These are phyloP conservation scores for Lithocarpus polystachyus DNA, from an alignment of 306 rosid genomes.

Conservation along the genomic window DNA sequence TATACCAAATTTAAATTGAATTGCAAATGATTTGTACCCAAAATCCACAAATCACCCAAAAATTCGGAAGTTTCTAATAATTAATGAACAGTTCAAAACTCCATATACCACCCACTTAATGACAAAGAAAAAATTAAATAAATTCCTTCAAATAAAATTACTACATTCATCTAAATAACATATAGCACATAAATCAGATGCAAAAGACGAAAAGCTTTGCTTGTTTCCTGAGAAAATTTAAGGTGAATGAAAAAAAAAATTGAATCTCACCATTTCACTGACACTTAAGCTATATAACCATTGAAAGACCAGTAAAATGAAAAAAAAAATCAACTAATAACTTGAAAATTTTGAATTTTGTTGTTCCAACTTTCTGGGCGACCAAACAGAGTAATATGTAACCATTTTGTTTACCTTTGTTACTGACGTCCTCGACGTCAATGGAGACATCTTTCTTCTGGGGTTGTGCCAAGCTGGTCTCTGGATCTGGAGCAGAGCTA, in stretches of 20 bases:
- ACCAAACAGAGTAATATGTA: background rate
- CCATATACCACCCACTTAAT: too few relatives aligned
- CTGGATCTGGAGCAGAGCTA: background rate
- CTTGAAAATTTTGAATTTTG: too few relatives aligned
- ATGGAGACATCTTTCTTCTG: slow-evolving; percentile 10
- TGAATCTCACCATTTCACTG: too few relatives aligned
- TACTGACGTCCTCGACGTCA: slow-evolving; percentile 37
- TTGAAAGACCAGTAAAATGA: background rate
- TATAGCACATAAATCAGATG: background rate
- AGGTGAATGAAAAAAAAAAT: too few relatives aligned
- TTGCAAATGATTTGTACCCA: background rate
- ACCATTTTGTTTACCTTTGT: slow-evolving; percentile 46
- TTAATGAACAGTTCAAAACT: too few relatives aligned
- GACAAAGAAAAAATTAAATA: too few relatives aligned
- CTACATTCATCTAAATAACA: background rate
- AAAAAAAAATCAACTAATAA: background rate
- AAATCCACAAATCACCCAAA: background rate
- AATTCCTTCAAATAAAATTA: background rate
- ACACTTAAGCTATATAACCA: background rate
- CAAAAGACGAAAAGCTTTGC: background rate
- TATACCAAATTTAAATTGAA: background rate
- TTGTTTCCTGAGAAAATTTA: background rate
- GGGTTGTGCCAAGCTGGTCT: background rate
- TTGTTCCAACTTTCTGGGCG: background rate
- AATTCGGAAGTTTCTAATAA: too few relatives aligned